Evolutionary conservation across 2,329 filamentous ascomycete genomes (phyloP), one percentile per base, ranked within the genome.

Genomic region (Xylariomycetidae sp.): DNA sequence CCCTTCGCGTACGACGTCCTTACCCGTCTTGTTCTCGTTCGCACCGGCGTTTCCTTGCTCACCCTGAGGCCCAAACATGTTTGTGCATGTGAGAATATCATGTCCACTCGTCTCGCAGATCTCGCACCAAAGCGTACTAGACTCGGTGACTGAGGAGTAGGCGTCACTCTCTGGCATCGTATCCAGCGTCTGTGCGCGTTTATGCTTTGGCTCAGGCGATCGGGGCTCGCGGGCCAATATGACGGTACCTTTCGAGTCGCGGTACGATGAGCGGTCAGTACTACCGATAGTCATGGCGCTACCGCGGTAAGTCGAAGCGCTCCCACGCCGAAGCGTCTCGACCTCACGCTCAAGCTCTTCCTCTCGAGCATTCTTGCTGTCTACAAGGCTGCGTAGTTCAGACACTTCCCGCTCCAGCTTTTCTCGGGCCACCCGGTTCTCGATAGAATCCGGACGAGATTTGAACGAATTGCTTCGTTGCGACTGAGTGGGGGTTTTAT

Each of bases 31-130:
- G 22, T 30, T 27, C 12, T 51, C 44, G 28, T 46, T 34, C 26
- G 38, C 26, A n/a, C n/a, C n/a, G n/a, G n/a, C n/a, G 29, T 49
- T 50, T 34, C 38, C 45, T 28, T 50, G 50, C 27, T 48, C 51
- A 23, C 48, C 48, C 30, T 56, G 65, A 6, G 66, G 56, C 3
- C 73, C 80, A 59, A 86, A 90, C 81, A 95, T 92, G 59, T 88
- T 90, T 33, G 85, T 88, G 70, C 90, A 97, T 15, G 86, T 94
- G 36, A 97, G 69, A 40, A 97, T 95, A 51, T 97, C 90, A 55
- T 97, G 90, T 12, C 90, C 89, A 29, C 78, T 74, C 20, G 85
- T 86, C 65, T 96, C 89, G 64, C 90, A 97, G 42, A 97, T 92
- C 63, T 97, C 92, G 62, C 90, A 97, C 85, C 86, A 94, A 42